Evolutionary conservation across 1,284 basidiomycete genomes (phyloP).

Genomic region (Schizophyllum commune): DNA sequence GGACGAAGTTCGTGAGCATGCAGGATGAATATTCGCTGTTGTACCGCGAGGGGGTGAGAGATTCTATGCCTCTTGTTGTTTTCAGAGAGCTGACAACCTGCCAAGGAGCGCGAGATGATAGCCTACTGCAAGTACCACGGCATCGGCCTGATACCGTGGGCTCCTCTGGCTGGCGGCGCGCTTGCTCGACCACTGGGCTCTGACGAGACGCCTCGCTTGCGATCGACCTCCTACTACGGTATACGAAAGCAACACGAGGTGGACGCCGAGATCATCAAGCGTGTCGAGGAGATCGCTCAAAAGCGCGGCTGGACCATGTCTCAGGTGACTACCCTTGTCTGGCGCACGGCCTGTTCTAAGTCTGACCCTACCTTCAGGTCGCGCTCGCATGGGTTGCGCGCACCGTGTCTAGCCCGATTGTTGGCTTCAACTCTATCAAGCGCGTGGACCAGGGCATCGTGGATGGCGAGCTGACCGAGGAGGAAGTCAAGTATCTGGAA

Average conservation of each 20-base stretch:
- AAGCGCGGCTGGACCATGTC: constrained; percentile 8
- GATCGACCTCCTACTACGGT: background rate
- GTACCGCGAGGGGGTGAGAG: constrained; percentile 30
- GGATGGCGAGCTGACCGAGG: constrained; percentile 14
- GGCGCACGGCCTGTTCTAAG: too few relatives aligned
- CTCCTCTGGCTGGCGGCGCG: constrained; percentile 10
- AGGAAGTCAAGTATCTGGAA: constrained; percentile 22
- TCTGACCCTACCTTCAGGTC: too few relatives aligned
- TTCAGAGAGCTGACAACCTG: too few relatives aligned
- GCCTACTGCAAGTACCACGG: constrained; percentile 15
- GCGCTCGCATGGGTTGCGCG: constrained; percentile 9
- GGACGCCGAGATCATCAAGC: constrained; percentile 3
- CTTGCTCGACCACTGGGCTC: constrained; percentile 10
- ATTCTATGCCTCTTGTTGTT: too few relatives aligned
- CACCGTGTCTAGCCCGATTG: constrained; percentile 13
- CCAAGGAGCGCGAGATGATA: constrained; percentile 16
- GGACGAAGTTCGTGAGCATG: constrained; percentile 31
- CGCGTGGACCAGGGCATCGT: constrained; percentile 18
- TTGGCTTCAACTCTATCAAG: constrained; percentile 17
- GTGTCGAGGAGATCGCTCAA: constrained; percentile 8
- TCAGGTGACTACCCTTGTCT: background rate
- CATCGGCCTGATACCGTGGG: constrained; percentile 16
- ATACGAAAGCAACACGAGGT: background rate
- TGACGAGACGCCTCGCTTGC: background rate
- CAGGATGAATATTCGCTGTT: constrained; percentile 29